Conservation (phyloP, 352 stramenopile species). For the Thraustotheca clavata region DNA sequence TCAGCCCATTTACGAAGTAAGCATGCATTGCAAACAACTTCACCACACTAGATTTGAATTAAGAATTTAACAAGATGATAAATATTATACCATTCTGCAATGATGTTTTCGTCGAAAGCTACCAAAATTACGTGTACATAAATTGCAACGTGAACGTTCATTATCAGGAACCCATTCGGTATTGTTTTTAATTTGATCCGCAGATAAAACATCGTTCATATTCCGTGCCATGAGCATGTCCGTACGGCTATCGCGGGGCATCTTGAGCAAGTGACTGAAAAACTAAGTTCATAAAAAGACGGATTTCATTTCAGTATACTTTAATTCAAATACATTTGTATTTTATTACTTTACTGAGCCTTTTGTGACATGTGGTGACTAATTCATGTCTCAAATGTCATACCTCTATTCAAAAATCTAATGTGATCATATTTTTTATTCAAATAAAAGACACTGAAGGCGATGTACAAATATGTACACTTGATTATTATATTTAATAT, state of each 20-base stretch:
- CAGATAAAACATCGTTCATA: constrained; percentile 11
- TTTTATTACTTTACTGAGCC: too few relatives aligned
- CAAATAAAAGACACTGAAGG: too few relatives aligned
- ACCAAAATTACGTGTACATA: constrained; percentile 21
- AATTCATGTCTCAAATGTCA: too few relatives aligned
- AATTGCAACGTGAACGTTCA: constrained; percentile 15
- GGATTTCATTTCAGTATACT: too few relatives aligned
- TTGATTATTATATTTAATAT: too few relatives aligned
- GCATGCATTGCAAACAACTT: constrained; percentile 76
- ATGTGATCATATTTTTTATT: too few relatives aligned
- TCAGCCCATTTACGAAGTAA: constrained; percentile 62
- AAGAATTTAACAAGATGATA: neutral
- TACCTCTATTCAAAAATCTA: too few relatives aligned
- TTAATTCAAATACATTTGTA: too few relatives aligned
- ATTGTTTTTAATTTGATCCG: constrained; percentile 19
- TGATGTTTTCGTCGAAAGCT: constrained; percentile 23
- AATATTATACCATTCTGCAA: constrained; percentile 18
- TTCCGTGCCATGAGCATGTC: constrained; percentile 2
- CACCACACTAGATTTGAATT: constrained; percentile 53
- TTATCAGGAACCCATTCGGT: constrained; percentile 18
- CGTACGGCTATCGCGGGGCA: constrained; percentile 2
- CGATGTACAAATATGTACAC: too few relatives aligned
- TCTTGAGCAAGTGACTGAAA: too few relatives aligned
- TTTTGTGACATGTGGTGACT: too few relatives aligned
- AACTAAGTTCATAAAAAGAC: too few relatives aligned